phyloP scores from a whole-genome alignment of 2,329 filamentous ascomycete genomes.

The Cladosporium colombiae region DNA sequence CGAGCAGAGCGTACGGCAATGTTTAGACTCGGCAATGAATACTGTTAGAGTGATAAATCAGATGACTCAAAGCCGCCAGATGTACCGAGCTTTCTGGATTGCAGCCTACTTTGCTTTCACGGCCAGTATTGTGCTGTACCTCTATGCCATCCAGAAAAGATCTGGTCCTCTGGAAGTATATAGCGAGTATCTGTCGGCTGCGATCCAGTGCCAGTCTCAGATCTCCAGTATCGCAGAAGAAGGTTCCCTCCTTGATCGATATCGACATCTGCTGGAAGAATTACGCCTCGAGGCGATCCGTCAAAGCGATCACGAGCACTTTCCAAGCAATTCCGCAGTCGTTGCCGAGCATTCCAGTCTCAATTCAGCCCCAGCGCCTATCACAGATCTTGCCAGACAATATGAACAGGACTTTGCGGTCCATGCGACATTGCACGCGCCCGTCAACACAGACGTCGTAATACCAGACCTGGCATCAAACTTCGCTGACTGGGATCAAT shows the following conservation, averaged over 20 bases:
- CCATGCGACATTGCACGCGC: not conserved
- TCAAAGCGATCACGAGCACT: not conserved
- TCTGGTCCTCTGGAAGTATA: not conserved
- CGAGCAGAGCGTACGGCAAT: not conserved
- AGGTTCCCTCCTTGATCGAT: constrained; percentile 10
- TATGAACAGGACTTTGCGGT: not conserved
- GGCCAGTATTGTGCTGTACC: constrained; percentile 4
- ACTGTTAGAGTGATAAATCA: not conserved
- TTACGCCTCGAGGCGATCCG: constrained; percentile 51
- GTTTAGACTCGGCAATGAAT: not conserved
- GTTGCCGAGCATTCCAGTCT: too few relatives aligned
- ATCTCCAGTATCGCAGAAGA: constrained; percentile 12
- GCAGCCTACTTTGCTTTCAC: constrained; percentile 14
- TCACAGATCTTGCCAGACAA: not conserved
- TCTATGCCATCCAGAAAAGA: constrained; percentile 1
- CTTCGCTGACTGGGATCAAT: not conserved
- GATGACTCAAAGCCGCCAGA: constrained; percentile 6
- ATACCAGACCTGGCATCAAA: not conserved
- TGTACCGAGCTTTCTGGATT: constrained; percentile 11
- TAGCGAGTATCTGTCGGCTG: constrained; percentile 2
- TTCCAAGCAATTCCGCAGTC: not conserved
- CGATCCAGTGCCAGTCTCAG: constrained; percentile 4
- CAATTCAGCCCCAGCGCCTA: too few relatives aligned
- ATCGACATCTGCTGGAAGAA: constrained; percentile 6
- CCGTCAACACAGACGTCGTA: not conserved